Base-by-base conservation (phyloP, 192 early-diverging fungal genomes). In the Linnemannia schmuckeri region DNA sequence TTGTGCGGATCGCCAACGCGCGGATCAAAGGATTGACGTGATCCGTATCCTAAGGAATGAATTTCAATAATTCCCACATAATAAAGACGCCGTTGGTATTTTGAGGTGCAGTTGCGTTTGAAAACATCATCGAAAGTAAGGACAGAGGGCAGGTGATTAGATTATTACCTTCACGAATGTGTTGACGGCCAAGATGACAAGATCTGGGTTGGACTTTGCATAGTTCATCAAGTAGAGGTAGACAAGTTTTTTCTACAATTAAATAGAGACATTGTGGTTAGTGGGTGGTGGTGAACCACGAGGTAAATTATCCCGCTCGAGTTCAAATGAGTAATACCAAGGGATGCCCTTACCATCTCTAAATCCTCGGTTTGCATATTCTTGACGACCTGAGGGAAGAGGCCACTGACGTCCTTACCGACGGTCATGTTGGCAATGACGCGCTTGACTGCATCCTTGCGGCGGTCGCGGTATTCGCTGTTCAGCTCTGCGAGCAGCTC, bases 351-450 rank as follows among this genome's bases (percentile, higher is more conserved):
- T 87, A 87, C 85, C 85, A 87, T 87, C 83, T 99, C 98, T 49
- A 99, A 89, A 89, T 99, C 97, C 76, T 99, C 98, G 4, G 98
- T 99, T 88, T 99, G 97, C 98, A 99, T 99, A 91, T 98, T 98
- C 87, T 99, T 99, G 47, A 99, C 93, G 27, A 99, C 97, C 79
- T 99, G 98, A 0, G 98, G 96, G 75, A 99, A 99, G 35, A 99
- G 91, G 2, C 94, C 93, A 77, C 94, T 95, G 77, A 99, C 98
- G 88, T 99, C 98, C 83, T 99, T 99, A 78, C 98, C 98, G 44
- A 99, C 97, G 13, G 98, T 99, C 98, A 99, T 99, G 89, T 99
- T 99, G 61, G 98, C 98, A 88, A 99, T 99, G 66, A 99, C 98
- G 88, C 97, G 96, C 81, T 98, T 98, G 44, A 99, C 98, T 1